phyloP scores from a whole-genome alignment of 345 rosid genomes.

The Eucalyptus sideroxylon region DNA sequence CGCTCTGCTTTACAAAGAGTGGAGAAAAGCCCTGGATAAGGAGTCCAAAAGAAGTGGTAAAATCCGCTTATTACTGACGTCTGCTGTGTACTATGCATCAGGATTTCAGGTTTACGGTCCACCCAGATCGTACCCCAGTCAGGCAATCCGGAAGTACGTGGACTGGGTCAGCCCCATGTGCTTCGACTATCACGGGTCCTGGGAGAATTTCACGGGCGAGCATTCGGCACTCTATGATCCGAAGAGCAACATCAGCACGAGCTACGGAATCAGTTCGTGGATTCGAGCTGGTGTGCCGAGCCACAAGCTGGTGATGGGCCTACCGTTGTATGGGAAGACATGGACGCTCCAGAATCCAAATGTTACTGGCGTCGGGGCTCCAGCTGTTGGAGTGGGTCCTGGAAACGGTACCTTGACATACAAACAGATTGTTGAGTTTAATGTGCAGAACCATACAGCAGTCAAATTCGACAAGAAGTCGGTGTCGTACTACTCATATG shows the following conservation, averaged over 20 bases:
- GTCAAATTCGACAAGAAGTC: slow-evolving; percentile 1
- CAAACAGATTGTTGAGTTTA: slow-evolving; percentile 4
- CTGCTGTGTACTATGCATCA: slow-evolving; percentile 27
- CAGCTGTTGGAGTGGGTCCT: slow-evolving; percentile 6
- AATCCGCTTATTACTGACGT: slow-evolving; percentile 10
- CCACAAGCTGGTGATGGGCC: slow-evolving; percentile 32
- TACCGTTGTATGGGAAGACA: slow-evolving; percentile 25
- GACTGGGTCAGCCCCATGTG: slow-evolving; percentile 45
- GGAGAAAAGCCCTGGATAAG: not conserved
- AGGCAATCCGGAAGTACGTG: not conserved
- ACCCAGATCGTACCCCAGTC: slow-evolving; percentile 14
- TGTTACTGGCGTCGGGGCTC: slow-evolving; percentile 15
- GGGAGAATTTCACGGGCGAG: slow-evolving; percentile 16
- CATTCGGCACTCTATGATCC: slow-evolving; percentile 16
- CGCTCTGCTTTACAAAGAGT: slow-evolving; percentile 5
- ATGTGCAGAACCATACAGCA: not conserved
- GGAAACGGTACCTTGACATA: slow-evolving; percentile 10
- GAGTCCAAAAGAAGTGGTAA: not conserved
- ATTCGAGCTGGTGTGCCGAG: slow-evolving; percentile 11
- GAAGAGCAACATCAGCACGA: slow-evolving; percentile 11
- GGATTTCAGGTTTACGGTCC: not conserved
- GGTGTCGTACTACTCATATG: slow-evolving; percentile 17
- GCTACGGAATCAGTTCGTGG: slow-evolving; percentile 25
- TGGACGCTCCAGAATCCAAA: slow-evolving; percentile 25
- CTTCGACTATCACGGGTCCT: slow-evolving; percentile 22